Evolutionary conservation across 306 rosid genomes (phyloP).

Genomic region (Acacia acuminata): DNA sequence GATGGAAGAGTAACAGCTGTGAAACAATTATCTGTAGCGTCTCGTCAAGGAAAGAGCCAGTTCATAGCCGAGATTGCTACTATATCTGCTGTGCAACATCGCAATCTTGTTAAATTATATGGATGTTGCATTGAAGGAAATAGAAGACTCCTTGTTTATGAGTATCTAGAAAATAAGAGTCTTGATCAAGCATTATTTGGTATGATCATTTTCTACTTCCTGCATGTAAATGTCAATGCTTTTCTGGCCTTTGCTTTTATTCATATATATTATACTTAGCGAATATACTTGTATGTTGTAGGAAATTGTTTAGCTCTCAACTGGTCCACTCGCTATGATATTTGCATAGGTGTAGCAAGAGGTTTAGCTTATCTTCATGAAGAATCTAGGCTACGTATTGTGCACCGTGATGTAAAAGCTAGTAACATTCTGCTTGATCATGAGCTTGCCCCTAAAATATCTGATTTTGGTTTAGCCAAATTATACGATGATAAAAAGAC

Average conservation of each 20-base stretch:
- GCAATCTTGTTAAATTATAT: conserved; percentile 70
- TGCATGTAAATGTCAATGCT: not conserved
- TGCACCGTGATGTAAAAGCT: conserved; percentile 83
- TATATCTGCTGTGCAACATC: conserved; percentile 84
- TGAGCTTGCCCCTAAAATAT: conserved; percentile 67
- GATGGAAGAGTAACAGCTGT: conserved; percentile 83
- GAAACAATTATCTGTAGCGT: conserved; percentile 73
- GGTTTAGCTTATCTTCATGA: conserved; percentile 84
- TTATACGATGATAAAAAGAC: conserved; percentile 77
- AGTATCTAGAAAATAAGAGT: conserved; percentile 80
- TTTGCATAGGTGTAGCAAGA: conserved; percentile 77
- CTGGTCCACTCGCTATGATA: conserved; percentile 74
- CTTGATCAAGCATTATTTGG: conserved; percentile 92
- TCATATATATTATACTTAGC: not conserved
- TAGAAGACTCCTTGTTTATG: conserved; percentile 78
- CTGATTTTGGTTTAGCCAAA: conserved; percentile 80
- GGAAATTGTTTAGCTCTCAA: conserved; percentile 51
- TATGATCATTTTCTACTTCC: too few species aligned
- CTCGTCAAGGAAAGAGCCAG: conserved; percentile 85
- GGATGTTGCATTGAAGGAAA: conserved; percentile 81
- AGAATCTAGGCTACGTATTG: conserved; percentile 71
- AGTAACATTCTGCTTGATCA: conserved; percentile 76
- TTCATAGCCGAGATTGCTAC: conserved; percentile 88
- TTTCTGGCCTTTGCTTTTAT: not conserved
- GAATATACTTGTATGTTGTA: conserved; percentile 27